Percentiles rank a stretch among this genome's conserved stretches.
phyloP scores from a whole-genome alignment of 805 yeast genomes.

The Ascoidea tarda region DNA sequence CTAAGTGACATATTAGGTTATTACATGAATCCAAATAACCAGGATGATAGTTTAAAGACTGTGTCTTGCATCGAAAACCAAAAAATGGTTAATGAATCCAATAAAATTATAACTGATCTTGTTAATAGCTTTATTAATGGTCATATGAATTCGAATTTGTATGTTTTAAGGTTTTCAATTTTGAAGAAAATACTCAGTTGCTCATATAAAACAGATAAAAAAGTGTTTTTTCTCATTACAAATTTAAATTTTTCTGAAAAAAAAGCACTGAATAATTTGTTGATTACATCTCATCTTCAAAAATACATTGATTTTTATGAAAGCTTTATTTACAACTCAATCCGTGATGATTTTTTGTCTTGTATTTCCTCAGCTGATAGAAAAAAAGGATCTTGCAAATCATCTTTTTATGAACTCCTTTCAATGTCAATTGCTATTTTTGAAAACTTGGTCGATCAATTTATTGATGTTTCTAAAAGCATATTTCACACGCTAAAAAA shows the following conservation, averaged over 20 bases:
- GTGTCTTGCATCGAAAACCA: too few species aligned
- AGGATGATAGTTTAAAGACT: too few species aligned
- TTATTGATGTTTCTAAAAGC: constrained; percentile 17
- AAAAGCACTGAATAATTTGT: background rate
- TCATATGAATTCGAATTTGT: constrained; percentile 4
- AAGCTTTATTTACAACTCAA: background rate
- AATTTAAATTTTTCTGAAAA: constrained; percentile 2
- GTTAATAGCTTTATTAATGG: background rate
- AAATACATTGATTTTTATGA: constrained; percentile 8
- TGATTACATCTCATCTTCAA: constrained; percentile 1
- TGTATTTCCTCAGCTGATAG: background rate
- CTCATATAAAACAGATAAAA: background rate
- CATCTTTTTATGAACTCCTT: constrained; percentile 2
- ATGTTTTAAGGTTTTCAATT: constrained; percentile 2
- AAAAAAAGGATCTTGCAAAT: background rate
- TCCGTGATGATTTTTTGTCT: constrained; percentile 1
- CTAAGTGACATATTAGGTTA: too few species aligned
- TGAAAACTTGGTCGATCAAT: constrained; percentile 30
- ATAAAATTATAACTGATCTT: background rate
- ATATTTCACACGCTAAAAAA: too few species aligned
- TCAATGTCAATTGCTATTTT: constrained; percentile 22
- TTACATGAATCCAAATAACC: too few species aligned
- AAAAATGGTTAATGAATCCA: background rate
- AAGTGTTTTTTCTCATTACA: background rate
- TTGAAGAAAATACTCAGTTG: background rate